These are phyloP conservation scores for Chenopodium album DNA, from an alignment of 148 eudicot species.

Conservation along the genomic window DNA sequence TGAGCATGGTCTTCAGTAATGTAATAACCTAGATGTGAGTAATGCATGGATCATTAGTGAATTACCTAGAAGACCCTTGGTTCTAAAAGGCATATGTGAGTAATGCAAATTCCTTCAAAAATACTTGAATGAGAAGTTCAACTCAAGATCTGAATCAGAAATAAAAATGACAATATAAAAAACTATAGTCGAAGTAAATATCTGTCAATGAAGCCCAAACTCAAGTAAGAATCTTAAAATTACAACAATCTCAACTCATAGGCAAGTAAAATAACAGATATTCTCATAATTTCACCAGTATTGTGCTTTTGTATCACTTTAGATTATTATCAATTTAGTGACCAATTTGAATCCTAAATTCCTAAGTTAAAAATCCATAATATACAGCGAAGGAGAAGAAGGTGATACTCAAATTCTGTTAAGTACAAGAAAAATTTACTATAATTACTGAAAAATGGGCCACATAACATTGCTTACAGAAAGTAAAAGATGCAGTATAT, in stretches of 20 bases:
- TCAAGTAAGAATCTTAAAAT: not conserved
- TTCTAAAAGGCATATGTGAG: not conserved
- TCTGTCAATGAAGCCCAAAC: not conserved
- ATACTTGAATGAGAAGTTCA: too few species aligned
- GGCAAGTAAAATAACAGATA: not conserved
- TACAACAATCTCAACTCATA: conserved; percentile 4
- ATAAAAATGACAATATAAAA: too few species aligned
- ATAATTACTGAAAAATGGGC: not conserved
- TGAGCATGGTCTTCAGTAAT: conserved; percentile 62
- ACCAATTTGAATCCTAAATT: not conserved
- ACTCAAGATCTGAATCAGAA: too few species aligned
- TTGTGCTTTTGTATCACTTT: not conserved
- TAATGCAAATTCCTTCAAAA: too few species aligned
- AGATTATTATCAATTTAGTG: not conserved
- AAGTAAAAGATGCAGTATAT: not conserved
- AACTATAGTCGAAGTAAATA: not conserved
- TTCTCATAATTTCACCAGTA: not conserved
- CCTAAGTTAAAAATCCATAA: too few species aligned
- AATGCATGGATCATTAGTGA: conserved; percentile 23
- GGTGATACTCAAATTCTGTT: too few species aligned
- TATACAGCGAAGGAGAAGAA: too few species aligned
- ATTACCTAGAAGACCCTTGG: not conserved
- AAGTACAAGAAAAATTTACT: too few species aligned
- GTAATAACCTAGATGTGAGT: conserved; percentile 58
- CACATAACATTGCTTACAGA: not conserved